Evolutionary conservation across 176 grass and related monocot species (phyloP).

Genomic region (Poa pratensis): DNA sequence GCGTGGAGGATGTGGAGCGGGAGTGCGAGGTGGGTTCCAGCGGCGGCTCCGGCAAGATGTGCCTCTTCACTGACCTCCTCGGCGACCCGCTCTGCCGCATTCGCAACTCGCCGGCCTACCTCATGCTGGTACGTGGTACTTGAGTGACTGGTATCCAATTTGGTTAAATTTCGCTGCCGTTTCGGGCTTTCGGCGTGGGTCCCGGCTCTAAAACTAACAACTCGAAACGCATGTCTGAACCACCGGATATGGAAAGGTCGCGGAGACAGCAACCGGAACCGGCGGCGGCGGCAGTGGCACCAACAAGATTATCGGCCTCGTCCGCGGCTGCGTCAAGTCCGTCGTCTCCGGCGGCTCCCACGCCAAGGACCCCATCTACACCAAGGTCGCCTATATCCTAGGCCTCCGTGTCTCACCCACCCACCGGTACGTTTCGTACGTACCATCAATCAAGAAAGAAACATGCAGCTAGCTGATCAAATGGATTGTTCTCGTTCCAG

Average conservation of each 20-base stretch:
- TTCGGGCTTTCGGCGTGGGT: slow-evolving; percentile 45
- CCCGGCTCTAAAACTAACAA: slow-evolving; percentile 31
- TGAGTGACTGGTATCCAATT: background rate
- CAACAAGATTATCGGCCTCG: slow-evolving; percentile 71
- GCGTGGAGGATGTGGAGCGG: slow-evolving; percentile 75
- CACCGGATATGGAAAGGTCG: slow-evolving; percentile 48
- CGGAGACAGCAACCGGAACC: slow-evolving; percentile 45
- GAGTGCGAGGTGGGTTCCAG: slow-evolving; percentile 79
- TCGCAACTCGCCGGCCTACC: slow-evolving; percentile 79
- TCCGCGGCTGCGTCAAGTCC: slow-evolving; percentile 88
- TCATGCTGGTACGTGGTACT: slow-evolving; percentile 75
- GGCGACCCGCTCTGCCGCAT: slow-evolving; percentile 94
- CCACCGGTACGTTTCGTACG: slow-evolving; percentile 55
- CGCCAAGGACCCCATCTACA: slow-evolving; percentile 46
- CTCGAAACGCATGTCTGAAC: slow-evolving; percentile 55
- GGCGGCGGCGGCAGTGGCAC: slow-evolving; percentile 40
- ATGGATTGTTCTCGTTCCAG: background rate
- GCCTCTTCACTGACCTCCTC: slow-evolving; percentile 94
- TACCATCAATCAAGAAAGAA: background rate
- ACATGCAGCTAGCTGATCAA: background rate
- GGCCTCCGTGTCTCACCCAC: slow-evolving; percentile 84
- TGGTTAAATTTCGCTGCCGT: slow-evolving; percentile 2
- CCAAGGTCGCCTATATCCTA: slow-evolving; percentile 82
- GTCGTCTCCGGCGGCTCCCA: slow-evolving; percentile 56
- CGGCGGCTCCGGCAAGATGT: slow-evolving; percentile 58